Percentiles rank a stretch among this genome's conserved stretches.
Conservation (phyloP, 2,329 filamentous ascomycete genomes). For the Aureobasidium subglaciale region DNA sequence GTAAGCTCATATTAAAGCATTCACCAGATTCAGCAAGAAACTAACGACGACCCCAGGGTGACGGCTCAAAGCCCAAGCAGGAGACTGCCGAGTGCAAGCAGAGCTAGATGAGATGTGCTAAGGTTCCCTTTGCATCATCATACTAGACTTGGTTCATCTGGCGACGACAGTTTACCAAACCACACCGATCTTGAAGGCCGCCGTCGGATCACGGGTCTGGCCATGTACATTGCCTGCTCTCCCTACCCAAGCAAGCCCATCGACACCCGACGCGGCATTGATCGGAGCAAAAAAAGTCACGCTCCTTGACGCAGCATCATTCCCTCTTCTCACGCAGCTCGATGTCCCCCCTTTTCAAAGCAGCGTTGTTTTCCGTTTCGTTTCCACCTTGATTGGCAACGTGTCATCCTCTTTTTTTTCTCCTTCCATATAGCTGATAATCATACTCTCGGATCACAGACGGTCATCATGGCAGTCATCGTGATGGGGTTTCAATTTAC, state of each 20-base stretch:
- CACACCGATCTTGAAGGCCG: slow-evolving; percentile 1
- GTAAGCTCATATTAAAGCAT: slow-evolving; percentile 26
- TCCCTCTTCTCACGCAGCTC: slow-evolving; percentile 6
- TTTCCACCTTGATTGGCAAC: background rate
- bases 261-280: background rate
- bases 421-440: slow-evolving; percentile 11
- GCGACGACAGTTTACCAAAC: background rate
- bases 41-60: slow-evolving; percentile 53
- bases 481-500: background rate
- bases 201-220: slow-evolving; percentile 9
- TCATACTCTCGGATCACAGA: slow-evolving; percentile 12
- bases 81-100: slow-evolving; percentile 95
- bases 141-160: slow-evolving; percentile 6
- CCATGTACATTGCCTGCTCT: slow-evolving; percentile 14
- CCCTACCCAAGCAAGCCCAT: background rate
- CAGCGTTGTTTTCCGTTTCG: slow-evolving; percentile 2
- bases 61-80: slow-evolving; percentile 83
- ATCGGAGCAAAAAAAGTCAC: slow-evolving; percentile 15
- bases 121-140: background rate
- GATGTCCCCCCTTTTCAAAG: background rate
- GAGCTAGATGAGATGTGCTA: slow-evolving; percentile 47
- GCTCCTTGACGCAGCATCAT: slow-evolving; percentile 17
- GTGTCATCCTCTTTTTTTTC: background rate
- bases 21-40: background rate
- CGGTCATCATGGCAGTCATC: background rate